Evolutionary conservation across 2,329 filamentous ascomycete species (phyloP).

Genomic region (Hawksworthiomyces lignivorus): DNA sequence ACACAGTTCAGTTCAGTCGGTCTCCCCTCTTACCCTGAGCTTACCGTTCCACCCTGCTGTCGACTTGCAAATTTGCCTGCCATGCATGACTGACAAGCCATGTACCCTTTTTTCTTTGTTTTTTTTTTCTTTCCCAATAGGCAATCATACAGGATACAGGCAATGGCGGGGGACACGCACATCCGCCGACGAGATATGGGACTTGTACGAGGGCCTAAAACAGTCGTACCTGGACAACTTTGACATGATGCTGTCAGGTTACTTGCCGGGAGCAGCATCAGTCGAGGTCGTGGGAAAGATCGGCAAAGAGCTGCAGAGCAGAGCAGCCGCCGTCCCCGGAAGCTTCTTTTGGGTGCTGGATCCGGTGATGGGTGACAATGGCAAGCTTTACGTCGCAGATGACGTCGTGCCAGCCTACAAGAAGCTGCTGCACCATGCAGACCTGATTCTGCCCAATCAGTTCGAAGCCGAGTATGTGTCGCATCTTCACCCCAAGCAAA

Average conservation of each 20-base stretch:
- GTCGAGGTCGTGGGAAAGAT: constrained; percentile 81
- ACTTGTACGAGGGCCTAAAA: constrained; percentile 77
- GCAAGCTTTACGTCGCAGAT: constrained; percentile 80
- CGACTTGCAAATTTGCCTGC: no score
- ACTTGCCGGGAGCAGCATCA: constrained; percentile 79
- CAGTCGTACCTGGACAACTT: constrained; percentile 82
- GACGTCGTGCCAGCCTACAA: constrained; percentile 91
- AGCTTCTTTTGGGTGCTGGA: constrained; percentile 96
- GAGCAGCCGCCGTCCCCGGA: constrained; percentile 56
- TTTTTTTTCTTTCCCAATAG: constrained; percentile 35
- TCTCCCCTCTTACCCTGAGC: constrained; percentile 11
- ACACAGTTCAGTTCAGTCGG: constrained; percentile 96
- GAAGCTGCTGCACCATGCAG: constrained; percentile 67
- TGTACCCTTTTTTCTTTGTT: background rate
- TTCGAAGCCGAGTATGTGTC: constrained; percentile 79
- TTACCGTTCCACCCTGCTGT: background rate
- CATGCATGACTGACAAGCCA: no score
- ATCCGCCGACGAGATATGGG: constrained; percentile 71
- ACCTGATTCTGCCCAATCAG: constrained; percentile 91
- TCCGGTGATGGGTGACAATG: constrained; percentile 97
- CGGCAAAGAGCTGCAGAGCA: constrained; percentile 67
- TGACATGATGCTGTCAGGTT: constrained; percentile 90
- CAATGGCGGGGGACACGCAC: constrained; percentile 81
- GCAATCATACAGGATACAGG: constrained; percentile 89
- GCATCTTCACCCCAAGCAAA: no score